A percentile compares a stretch with the other conserved stretches of the same genome.
Conservation (phyloP, 1,139 yeast genomes). For the Diutina pseudorugosa region DNA sequence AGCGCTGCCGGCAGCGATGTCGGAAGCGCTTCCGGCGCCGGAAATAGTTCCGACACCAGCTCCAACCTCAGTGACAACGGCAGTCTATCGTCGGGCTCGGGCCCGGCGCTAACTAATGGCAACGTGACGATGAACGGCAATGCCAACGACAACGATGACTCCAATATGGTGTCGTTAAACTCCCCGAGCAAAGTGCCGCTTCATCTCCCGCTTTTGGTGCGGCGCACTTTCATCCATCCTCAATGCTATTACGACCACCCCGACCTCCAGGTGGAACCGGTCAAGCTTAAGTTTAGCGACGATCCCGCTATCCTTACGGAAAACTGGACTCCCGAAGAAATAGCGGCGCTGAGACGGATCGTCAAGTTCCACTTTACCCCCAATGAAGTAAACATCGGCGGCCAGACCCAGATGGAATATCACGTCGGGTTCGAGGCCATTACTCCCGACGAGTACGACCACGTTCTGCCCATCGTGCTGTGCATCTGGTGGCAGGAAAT, state of each 20-base stretch:
- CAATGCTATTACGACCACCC: conserved; percentile 1
- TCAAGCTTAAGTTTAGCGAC: neutral
- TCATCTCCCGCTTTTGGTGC: neutral
- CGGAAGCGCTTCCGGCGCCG: neutral
- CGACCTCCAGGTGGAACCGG: neutral
- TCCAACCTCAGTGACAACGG: neutral
- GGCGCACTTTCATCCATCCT: neutral
- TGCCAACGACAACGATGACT: neutral
- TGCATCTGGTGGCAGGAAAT: conserved; percentile 53
- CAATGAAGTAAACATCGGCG: neutral
- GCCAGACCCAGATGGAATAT: neutral
- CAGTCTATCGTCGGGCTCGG: no score
- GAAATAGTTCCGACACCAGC: neutral
- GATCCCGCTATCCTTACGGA: neutral
- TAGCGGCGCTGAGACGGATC: neutral
- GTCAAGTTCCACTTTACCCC: neutral
- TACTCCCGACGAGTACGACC: neutral
- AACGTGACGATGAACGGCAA: no score
- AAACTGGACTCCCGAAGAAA: neutral
- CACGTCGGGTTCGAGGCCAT: neutral
- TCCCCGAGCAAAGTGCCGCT: neutral
- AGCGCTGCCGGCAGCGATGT: neutral
- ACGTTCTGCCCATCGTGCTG: neutral
- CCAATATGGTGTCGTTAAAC: neutral
- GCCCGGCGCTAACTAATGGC: neutral